These are phyloP conservation scores for Lactarius tabidus DNA, from an alignment of 768 basidiomycete genomes.

Conservation along the genomic window DNA sequence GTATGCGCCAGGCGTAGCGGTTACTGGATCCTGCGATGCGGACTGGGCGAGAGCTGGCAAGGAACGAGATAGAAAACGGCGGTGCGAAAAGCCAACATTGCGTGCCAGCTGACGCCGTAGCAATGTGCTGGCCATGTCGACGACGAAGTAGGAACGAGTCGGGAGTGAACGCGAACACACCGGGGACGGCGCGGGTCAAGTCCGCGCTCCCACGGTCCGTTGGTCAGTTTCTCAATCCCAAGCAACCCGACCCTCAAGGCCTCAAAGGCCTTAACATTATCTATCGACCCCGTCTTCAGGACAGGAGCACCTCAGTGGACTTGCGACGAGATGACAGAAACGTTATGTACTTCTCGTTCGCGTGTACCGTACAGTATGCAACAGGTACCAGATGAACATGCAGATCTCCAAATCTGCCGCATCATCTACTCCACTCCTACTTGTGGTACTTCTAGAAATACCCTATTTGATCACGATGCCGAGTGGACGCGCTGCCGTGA, in stretches of 20 bases:
- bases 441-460: not conserved
- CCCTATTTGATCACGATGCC: not conserved
- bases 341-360: not conserved
- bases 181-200: not conserved
- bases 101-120: constrained; percentile 54
- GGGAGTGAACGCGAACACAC: not conserved
- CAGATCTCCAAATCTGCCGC: not conserved
- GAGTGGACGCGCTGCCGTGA: not conserved
- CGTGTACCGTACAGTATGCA: not conserved
- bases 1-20: constrained; percentile 39
- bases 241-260: no score
- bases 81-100: constrained; percentile 36
- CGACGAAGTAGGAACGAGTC: constrained; percentile 24
- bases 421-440: not conserved
- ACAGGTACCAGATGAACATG: not conserved
- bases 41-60: constrained; percentile 38
- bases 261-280: not conserved
- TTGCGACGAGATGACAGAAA: not conserved
- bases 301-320: not conserved
- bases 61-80: constrained; percentile 31
- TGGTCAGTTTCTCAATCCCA: not conserved
- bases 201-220: constrained; percentile 16
- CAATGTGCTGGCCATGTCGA: constrained; percentile 61
- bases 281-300: not conserved
- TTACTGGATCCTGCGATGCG: constrained; percentile 25